Evolutionary conservation across 1,284 basidiomycete genomes (phyloP).

Genomic region (Trichosporon sp.): DNA sequence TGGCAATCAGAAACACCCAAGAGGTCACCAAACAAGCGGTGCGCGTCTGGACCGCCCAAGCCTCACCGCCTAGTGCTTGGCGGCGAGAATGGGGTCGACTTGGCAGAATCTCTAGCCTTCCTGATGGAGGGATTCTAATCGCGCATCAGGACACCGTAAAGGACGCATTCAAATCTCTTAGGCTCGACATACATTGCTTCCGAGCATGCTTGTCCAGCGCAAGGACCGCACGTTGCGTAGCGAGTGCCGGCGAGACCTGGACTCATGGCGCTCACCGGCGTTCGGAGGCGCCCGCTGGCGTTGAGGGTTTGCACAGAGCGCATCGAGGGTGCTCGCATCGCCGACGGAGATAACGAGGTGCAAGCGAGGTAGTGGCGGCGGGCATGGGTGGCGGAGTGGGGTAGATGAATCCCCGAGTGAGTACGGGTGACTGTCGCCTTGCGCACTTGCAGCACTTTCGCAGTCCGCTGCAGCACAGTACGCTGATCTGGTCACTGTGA

Average conservation of each 20-base stretch:
- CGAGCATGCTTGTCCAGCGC: neutral
- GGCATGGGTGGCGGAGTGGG: neutral
- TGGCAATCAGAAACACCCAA: neutral
- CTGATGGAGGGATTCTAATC: neutral
- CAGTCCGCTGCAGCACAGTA: neutral
- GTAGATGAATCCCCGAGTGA: too few species aligned
- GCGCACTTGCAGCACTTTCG: too few species aligned
- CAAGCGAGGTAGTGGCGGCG: neutral
- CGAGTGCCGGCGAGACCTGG: neutral
- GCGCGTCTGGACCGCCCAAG: neutral
- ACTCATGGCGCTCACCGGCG: neutral
- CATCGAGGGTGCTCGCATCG: neutral
- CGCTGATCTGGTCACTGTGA: neutral
- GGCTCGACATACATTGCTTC: neutral
- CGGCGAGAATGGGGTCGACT: constrained; percentile 7
- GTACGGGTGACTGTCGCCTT: too few species aligned
- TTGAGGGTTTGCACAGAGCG: neutral
- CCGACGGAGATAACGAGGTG: neutral
- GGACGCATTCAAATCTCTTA: neutral
- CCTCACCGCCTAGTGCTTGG: neutral
- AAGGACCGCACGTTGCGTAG: neutral
- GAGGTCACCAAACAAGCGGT: constrained; percentile 5
- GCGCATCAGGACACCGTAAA: neutral
- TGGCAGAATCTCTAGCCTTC: neutral
- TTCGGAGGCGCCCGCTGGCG: neutral